phyloP scores from a whole-genome alignment of 805 yeast species.

The Metschnikowia similis region DNA sequence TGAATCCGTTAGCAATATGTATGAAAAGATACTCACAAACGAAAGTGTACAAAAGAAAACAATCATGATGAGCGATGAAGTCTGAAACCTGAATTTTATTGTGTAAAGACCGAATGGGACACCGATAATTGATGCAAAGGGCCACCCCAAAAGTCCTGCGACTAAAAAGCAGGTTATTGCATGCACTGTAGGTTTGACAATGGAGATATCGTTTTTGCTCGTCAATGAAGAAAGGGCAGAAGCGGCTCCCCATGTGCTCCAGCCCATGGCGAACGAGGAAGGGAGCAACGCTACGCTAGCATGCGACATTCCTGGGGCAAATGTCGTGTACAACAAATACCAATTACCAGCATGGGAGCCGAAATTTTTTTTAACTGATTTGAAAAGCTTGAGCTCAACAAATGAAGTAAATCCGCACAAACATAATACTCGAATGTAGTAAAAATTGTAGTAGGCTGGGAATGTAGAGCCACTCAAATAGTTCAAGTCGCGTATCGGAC shows the following conservation, averaged over 20 bases:
- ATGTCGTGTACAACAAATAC: conserved; percentile 58
- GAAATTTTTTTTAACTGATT: conserved; percentile 34
- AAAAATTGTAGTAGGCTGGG: conserved; percentile 42
- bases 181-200: conserved; percentile 10
- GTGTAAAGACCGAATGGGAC: conserved; percentile 52
- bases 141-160: conserved; percentile 92
- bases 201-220: conserved; percentile 1
- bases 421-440: conserved; percentile 43
- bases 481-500: conserved; percentile 18
- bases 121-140: conserved; percentile 67
- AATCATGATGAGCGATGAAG: conserved; percentile 10
- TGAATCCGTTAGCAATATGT: conserved; percentile 50
- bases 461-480: conserved; percentile 12
- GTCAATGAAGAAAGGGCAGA: conserved; percentile 26
- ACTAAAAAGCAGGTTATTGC: conserved; percentile 39
- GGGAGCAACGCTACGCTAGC: conserved; percentile 86
- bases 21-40: conserved; percentile 19
- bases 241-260: conserved; percentile 43
- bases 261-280: conserved; percentile 62
- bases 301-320: conserved; percentile 82
- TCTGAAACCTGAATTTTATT: conserved; percentile 11
- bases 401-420: conserved; percentile 34
- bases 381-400: conserved; percentile 53
- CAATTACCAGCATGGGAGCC: conserved; percentile 45
- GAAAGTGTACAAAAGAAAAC: conserved; percentile 7